Evolutionary conservation across 441 rosid species (phyloP), one percentile per base, ranked within the genome.

Genomic region (Erysimum cheiri): DNA sequence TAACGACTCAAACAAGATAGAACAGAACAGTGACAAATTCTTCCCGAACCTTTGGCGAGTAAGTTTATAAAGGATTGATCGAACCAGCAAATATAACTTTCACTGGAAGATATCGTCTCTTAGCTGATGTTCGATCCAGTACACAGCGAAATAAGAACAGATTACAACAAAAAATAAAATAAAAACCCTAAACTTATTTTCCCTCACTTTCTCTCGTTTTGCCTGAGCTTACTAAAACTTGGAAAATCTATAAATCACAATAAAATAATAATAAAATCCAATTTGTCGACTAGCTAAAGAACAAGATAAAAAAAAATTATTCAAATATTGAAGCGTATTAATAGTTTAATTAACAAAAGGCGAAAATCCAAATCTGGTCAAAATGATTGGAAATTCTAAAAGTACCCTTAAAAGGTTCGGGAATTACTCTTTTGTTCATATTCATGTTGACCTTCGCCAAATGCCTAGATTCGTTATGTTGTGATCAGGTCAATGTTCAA

Each of bases 131-230:
- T 69, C 33, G 69, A 69, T 47, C 65, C 65, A 60, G 26, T 65
- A 1, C 60, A 65, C 19, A 41, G 39, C 33, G 8, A 9, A 69
- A 9, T 59, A 37, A 35, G 13, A 55, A 48, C 4, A 57, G 31
- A 56, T 46, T 49, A 59, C 28, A 9, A 15, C n/a, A n/a, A 44
- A 7, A 15, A 44, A 9, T 2, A 43, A 56, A 4, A 37, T 44
- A 22, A 33, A 46, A 72, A 69, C 64, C 74, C 74, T 61, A 33
- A 56, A 0, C 1, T 8, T 41, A 24, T 39, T 70, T 28, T 8
- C 36, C 31, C 67, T 29, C 67, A 73, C 37, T 58, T 57, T 59
- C 61, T 66, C 72, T 39, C 72, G 67, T 29, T 72, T 56, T 64
- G 8, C 11, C 29, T 12, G 9, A 32, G 24, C 39, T 22, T 12